These are phyloP conservation scores for Sarcocystis neurona DNA, from an alignment of 169 alveolate genomes.

Conservation along the genomic window DNA sequence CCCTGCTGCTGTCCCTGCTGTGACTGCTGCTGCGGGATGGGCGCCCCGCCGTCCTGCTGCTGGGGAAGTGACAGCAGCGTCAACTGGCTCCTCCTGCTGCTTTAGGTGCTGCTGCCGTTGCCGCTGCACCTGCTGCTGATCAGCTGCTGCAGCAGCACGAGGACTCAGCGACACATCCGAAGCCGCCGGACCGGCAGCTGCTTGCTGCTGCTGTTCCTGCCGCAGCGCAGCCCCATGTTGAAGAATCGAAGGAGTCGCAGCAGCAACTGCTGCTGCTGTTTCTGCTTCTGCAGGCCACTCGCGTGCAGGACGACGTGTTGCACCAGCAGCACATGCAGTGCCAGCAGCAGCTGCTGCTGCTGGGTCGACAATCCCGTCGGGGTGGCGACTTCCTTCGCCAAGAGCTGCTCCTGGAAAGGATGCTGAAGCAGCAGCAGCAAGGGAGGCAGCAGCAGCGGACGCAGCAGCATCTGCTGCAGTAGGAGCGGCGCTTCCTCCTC, in stretches of 20 bases:
- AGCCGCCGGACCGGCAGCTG: not conserved
- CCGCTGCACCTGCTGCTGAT: not conserved
- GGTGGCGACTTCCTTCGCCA: no score
- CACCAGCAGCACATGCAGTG: no score
- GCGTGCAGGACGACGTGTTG: no score
- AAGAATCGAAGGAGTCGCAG: not conserved
- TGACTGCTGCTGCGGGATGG: not conserved
- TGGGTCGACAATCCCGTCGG: no score
- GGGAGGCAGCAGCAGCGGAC: no score
- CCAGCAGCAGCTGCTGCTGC: slow-evolving; percentile 25
- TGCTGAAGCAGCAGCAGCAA: slow-evolving; percentile 12
- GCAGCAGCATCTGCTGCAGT: not conserved
- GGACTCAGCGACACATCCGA: not conserved
- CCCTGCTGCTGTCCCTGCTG: not conserved
- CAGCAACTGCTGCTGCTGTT: slow-evolving; percentile 8
- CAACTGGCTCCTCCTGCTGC: not conserved
- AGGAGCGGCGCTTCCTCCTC: not conserved
- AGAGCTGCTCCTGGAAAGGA: slow-evolving; percentile 27
- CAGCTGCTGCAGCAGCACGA: slow-evolving; percentile 32
- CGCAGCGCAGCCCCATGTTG: not conserved
- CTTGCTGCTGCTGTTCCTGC: not conserved
- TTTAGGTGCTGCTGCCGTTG: not conserved
- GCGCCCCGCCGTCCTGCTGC: no score
- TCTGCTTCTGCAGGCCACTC: slow-evolving; percentile 24
- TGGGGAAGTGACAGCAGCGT: slow-evolving; percentile 32